Evolutionary conservation across 73 alveolate species (phyloP), one percentile per base, ranked within the genome.

Genomic region (Urostyla sp.): DNA sequence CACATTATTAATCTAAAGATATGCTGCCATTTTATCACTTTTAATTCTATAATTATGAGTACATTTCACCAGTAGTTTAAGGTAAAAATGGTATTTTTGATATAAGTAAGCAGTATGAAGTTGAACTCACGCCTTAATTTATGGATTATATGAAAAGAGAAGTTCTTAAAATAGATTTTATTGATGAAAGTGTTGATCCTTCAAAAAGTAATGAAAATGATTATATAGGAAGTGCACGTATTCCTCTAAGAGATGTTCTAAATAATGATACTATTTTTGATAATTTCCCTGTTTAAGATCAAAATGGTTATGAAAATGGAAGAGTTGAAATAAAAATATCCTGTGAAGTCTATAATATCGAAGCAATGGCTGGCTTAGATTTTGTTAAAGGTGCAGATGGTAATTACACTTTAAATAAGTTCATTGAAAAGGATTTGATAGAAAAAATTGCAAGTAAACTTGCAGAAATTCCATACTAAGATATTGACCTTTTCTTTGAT

Each of bases 151-250:
- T 75, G 67, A 18, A 23, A 15, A 31, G 77, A 18, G 40, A 36
- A 52, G 48, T 52, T 6, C 45, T 81, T 18, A 67, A 81, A 49
- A 69, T 81, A 15, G 67, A 76, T 20, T 31, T 81, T 1, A 56
- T 81, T 21, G 91, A 81, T 54, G 91, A 81, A 15, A 53, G 81
- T 0, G 85, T 81, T 0, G 82, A 81, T 37, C 7, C 50, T 30
- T 23, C 59, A 10, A 35, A 30, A 18, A 67, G 73, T 0, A 38
- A 49, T 15, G 69, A 34, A n/a, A 34, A 69, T 8, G 91, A 81
- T 26, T 46, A 63, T 36, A 81, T 81, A 24, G 91, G 91, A 0
- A 81, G 74, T 35, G 85, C 58, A 4, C 11, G 80, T n/a, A 37
- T 81, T 46, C 91, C 91, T 24, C 91, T 81, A 0, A 16, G 32